A percentile compares a stretch with the other conserved stretches of the same genome.
phyloP scores from a whole-genome alignment of 2,329 filamentous ascomycete species.

The Paecilomyces niveus region DNA sequence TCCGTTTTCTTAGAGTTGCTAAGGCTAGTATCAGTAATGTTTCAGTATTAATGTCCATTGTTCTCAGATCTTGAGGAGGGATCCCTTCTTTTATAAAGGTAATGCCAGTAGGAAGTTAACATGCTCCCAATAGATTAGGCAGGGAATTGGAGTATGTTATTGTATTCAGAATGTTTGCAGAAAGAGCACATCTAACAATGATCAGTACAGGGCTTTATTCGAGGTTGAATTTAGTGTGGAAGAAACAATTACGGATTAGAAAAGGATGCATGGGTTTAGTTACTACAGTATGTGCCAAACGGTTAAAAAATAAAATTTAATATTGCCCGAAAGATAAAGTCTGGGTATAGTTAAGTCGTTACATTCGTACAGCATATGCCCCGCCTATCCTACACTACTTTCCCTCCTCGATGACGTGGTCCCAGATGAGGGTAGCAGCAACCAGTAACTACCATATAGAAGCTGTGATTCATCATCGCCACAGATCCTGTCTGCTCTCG shows the following conservation, averaged over 20 bases:
- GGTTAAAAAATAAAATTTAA: background rate
- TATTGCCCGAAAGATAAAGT: background rate
- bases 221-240: background rate
- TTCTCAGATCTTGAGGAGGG: no score
- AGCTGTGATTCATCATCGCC: conserved; percentile 21
- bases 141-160: no score
- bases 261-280: background rate
- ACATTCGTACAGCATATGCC: background rate
- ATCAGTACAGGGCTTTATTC: background rate
- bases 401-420: background rate
- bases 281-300: background rate
- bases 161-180: no score
- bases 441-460: background rate
- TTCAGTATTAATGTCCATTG: background rate
- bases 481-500: conserved; percentile 31
- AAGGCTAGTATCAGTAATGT: background rate
- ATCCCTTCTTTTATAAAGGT: no score
- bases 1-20: background rate
- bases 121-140: no score
- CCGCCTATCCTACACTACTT: background rate
- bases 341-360: background rate
- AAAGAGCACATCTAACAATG: no score
- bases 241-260: background rate
- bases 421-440: background rate
- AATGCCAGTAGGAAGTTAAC: no score